Evolutionary conservation across 345 rosid genomes (phyloP).

Genomic region (Moricandia arvensis): DNA sequence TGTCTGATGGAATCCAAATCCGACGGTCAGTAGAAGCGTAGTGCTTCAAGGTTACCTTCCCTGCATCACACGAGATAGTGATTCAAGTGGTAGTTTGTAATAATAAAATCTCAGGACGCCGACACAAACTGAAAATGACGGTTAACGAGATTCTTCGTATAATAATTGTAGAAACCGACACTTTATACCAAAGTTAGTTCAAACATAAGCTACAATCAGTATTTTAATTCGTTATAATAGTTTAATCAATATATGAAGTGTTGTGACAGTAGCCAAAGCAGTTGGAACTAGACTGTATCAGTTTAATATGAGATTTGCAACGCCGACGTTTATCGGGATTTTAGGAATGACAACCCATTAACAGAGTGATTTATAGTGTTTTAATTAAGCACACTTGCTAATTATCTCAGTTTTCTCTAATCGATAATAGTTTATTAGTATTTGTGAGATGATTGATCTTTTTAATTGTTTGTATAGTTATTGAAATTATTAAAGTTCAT

Average conservation of each 20-base stretch:
- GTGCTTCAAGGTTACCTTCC: neutral
- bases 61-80: constrained; percentile 20
- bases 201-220: constrained; percentile 37
- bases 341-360: constrained; percentile 37
- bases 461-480: neutral
- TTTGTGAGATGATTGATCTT: neutral
- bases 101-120: constrained; percentile 29
- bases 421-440: neutral
- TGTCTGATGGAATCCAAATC: constrained; percentile 19
- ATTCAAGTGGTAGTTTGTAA: constrained; percentile 23
- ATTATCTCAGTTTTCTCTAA: neutral
- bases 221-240: neutral
- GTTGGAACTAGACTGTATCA: constrained; percentile 32
- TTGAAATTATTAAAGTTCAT: no score
- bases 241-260: constrained; percentile 23
- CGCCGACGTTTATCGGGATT: constrained; percentile 43
- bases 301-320: constrained; percentile 17
- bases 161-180: constrained; percentile 41
- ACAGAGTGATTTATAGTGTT: constrained; percentile 26
- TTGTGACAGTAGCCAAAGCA: constrained; percentile 30
- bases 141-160: constrained; percentile 37
- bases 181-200: constrained; percentile 36
- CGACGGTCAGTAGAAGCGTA: constrained; percentile 9
- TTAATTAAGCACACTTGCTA: constrained; percentile 33
- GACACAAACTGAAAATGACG: constrained; percentile 42